Conservation (phyloP, 2,329 filamentous ascomycete species). For the Aspergillus sp. region DNA sequence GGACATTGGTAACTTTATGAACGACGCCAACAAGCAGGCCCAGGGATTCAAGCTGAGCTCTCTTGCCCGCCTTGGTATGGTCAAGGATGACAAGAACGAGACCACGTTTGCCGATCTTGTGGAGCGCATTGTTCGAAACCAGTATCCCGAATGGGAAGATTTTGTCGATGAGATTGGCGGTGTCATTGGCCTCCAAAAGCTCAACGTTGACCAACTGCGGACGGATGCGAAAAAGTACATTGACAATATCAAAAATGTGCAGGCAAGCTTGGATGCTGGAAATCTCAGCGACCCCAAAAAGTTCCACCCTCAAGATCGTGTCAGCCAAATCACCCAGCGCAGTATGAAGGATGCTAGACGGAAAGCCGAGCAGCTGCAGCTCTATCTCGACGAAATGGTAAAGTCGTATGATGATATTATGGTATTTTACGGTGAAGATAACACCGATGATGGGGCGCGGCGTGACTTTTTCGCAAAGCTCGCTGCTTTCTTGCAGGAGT, state of each 20-base stretch:
- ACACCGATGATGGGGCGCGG: conserved; percentile 85
- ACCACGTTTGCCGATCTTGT: conserved; percentile 94
- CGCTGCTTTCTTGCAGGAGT: conserved; percentile 85
- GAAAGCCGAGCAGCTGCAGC: conserved; percentile 93
- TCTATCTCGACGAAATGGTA: conserved; percentile 92
- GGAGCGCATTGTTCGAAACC: conserved; percentile 92
- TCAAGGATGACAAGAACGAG: conserved; percentile 99
- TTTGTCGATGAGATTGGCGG: conserved; percentile 84
- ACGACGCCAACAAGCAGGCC: conserved; percentile 97
- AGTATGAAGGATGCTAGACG: conserved; percentile 95
- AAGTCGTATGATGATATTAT: conserved; percentile 94
- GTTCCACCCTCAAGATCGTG: conserved; percentile 96
- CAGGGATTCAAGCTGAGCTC: conserved; percentile 97
- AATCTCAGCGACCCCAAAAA: conserved; percentile 96
- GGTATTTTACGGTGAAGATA: conserved; percentile 94
- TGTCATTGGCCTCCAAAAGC: conserved; percentile 79
- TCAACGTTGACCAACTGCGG: conserved; percentile 92
- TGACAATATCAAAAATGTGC: conserved; percentile 91
- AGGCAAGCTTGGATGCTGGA: conserved; percentile 87
- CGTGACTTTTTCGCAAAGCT: conserved; percentile 96
- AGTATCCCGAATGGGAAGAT: conserved; percentile 93
- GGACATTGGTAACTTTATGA: conserved; percentile 99
- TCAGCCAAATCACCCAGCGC: conserved; percentile 86
- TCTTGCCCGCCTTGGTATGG: conserved; percentile 89
- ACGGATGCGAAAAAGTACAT: conserved; percentile 90